Base-by-base conservation (phyloP, 306 rosid genomes). In the Oemleria cerasiformis region DNA sequence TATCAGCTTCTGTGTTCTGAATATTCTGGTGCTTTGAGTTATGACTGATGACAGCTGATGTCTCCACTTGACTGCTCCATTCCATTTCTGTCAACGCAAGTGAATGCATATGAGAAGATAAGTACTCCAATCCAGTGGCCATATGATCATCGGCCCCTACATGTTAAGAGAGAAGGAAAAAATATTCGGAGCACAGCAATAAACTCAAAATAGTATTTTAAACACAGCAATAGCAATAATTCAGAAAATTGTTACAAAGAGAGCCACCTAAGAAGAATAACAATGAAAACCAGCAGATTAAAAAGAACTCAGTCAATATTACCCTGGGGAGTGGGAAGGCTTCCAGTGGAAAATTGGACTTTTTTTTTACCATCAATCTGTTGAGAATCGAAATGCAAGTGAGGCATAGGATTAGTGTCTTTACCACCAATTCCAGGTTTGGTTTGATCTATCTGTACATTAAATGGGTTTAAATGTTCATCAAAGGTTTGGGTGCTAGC, bases 71-170 rank as follows among this genome's bases (percentile, higher is more conserved):
- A 75, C 69, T 79, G 78, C 84, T 71, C 88, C 94, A 91, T 11
- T 94, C 96, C 88, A 89, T 94, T 87, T 91, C 98, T 91, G 96
- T 85, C 84, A 94, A 91, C 74, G 89, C 93, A 90, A 90, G 97
- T 84, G 94, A 94, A 91, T 79, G 75, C 91, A 88, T 80, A 81
- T 91, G 88, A 94, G 96, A 88, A 71, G 86, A 87, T 81, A 94
- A 83, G 85, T 82, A 86, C 77, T 85, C 92, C 90, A 85, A 87
- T 63, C 86, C 87, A 85, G 80, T 87, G 90, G 91, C 90, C 90
- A 80, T 87, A 81, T 67, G 78, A 86, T 83, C 88, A 90, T 76
- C 71, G 92, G 76, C 97, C 93, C 91, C 90, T 86, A 91, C 92
- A 90, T 77, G 69, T 85, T 83, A 71, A 92, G 86, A 77, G 80